Base-by-base conservation (phyloP, 2,329 filamentous ascomycete species). In the Ceratocystis albifundus region DNA sequence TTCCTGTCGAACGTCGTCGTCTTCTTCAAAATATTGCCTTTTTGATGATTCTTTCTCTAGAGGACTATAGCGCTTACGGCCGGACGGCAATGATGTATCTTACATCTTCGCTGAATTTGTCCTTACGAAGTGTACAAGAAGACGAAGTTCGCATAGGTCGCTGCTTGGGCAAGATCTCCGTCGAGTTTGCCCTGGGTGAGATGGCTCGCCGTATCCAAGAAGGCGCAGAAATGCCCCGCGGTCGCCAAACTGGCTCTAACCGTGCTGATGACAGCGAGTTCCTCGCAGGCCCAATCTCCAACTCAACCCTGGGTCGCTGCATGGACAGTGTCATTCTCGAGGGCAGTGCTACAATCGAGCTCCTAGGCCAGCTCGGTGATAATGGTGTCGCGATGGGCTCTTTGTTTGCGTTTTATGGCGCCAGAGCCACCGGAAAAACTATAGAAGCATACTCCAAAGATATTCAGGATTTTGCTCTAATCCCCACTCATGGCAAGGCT, bases 321-420 rank as follows among this genome's bases (percentile, higher is more conserved):
- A 88, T 92, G 77, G 86, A 88, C 28, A 90, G 90, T 0, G 75
- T 89, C 10, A 90, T 90, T 1, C 80, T 96, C 0, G 86, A 87
- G 20, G 82, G 86, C 0, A 86, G 86, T 1, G 85, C 87, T 25
- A 88, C 90, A 10, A 90, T 91, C 22, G 85, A 85, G 0, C 84
- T 96, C 65, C 78, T 97, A 0, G 93, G 92, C 10, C 82, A 86
- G 20, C 80, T 96, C 72, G 88, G 90, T 1, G 87, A 92, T 46
- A 94, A 88, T 69, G 84, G 87, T 4, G 82, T 94, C 17, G 79
- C 91, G 53, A 87, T 96, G 36, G 93, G 92, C 17, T 85, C 88
- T 46, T 78, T 97, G 48, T 96, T 97, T 72, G 94, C 94, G 7
- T 89, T 94, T n/a, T 96, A 95, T 73, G 89, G 89, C 55, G 86